phyloP scores from a whole-genome alignment of 345 rosid species.

The Balakata baccata region DNA sequence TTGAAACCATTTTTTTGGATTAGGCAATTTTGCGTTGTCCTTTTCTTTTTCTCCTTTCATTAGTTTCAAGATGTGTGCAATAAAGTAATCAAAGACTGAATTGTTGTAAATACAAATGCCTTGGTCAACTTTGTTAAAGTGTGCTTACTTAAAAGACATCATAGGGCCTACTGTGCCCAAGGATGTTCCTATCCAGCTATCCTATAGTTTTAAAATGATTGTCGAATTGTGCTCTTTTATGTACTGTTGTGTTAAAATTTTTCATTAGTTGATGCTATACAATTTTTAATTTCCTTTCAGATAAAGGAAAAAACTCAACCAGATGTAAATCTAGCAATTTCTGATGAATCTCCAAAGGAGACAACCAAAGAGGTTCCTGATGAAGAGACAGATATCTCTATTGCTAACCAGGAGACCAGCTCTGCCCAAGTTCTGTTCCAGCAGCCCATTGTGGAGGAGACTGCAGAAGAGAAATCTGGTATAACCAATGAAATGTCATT shows the following conservation, averaged over 20 bases:
- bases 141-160: neutral
- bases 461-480: constrained; percentile 37
- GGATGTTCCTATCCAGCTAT: neutral
- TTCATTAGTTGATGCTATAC: constrained; percentile 6
- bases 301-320: constrained; percentile 54
- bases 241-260: neutral
- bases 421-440: constrained; percentile 38
- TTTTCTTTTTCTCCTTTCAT: neutral
- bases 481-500: constrained; percentile 30
- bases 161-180: neutral
- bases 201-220: constrained; percentile 6
- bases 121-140: neutral
- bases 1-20: too few species aligned
- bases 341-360: constrained; percentile 46
- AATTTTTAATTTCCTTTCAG: constrained; percentile 38
- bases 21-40: neutral
- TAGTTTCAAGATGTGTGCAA: neutral
- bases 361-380: constrained; percentile 46
- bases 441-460: constrained; percentile 45
- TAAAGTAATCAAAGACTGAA: neutral
- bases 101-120: neutral
- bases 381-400: constrained; percentile 44
- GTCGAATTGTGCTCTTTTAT: neutral
- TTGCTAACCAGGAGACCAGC: constrained; percentile 39
- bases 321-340: constrained; percentile 34